Conservation (phyloP, 352 stramenopile species). For the Phytophthora chlamydospora region DNA sequence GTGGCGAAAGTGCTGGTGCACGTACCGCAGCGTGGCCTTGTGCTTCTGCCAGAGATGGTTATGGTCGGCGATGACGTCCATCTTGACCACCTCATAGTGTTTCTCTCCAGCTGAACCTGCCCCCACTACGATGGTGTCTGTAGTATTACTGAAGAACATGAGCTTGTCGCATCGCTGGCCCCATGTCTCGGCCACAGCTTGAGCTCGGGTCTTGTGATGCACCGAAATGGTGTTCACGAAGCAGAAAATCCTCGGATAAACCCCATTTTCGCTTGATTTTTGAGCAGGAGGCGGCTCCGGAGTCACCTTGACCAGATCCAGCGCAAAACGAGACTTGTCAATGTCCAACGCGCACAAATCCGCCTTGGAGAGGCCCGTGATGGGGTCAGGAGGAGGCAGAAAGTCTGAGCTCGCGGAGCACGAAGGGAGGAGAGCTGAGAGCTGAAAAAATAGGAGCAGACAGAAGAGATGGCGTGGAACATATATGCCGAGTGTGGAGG, state of each 20-base stretch:
- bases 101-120: slow-evolving; percentile 23
- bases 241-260: slow-evolving; percentile 73
- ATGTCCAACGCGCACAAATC: slow-evolving; percentile 66
- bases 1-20: slow-evolving; percentile 74
- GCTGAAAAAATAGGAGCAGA: slow-evolving; percentile 16
- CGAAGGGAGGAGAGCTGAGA: slow-evolving; percentile 7
- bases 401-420: slow-evolving; percentile 10
- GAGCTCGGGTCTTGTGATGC: slow-evolving; percentile 62
- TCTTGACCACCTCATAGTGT: slow-evolving; percentile 62
- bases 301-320: slow-evolving; percentile 53
- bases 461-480: slow-evolving; percentile 2
- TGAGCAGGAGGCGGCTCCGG: slow-evolving; percentile 23
- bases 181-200: slow-evolving; percentile 80
- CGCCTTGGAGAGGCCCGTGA: slow-evolving; percentile 41
- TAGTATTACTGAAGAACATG: slow-evolving; percentile 85
- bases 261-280: slow-evolving; percentile 6
- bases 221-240: slow-evolving; percentile 86
- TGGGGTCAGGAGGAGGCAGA: slow-evolving; percentile 12
- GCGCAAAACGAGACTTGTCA: slow-evolving; percentile 41
- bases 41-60: slow-evolving; percentile 88
- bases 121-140: slow-evolving; percentile 50
- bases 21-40: slow-evolving; percentile 74
- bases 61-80: slow-evolving; percentile 76
- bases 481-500: neutral
- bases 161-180: slow-evolving; percentile 81